Percentiles rank a stretch among this genome's conserved stretches.
These are phyloP conservation scores for Suhomyces bolitotheri DNA, from an alignment of 1,139 yeast species.

Conservation along the genomic window DNA sequence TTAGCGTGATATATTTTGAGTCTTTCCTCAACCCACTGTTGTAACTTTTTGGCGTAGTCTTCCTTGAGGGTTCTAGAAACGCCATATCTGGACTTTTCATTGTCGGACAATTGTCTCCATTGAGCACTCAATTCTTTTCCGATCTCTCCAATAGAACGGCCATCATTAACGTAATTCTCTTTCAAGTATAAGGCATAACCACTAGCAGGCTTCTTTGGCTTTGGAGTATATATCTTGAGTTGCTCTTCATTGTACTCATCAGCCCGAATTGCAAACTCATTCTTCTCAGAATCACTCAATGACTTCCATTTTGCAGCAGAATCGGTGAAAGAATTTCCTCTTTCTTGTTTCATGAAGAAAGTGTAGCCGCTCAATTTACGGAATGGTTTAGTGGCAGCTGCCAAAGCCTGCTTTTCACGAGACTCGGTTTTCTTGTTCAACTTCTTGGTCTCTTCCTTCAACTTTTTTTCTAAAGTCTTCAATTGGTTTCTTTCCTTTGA, in stretches of 20 bases:
- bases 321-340: constrained; percentile 19
- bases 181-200: constrained; percentile 36
- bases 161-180: constrained; percentile 29
- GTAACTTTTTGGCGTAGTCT: constrained; percentile 22
- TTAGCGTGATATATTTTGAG: constrained; percentile 22
- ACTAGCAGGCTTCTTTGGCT: constrained; percentile 35
- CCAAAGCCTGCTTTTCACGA: constrained; percentile 18
- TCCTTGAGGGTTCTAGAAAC: constrained; percentile 22
- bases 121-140: constrained; percentile 28
- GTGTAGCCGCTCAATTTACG: constrained; percentile 32
- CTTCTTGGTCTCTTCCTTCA: constrained; percentile 20
- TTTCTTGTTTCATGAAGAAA: constrained; percentile 28
- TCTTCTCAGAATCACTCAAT: constrained; percentile 31
- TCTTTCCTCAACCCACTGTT: constrained; percentile 33
- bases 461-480: constrained; percentile 22
- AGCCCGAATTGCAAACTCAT: constrained; percentile 25
- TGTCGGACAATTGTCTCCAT: constrained; percentile 33
- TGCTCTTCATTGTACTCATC: constrained; percentile 30
- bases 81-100: constrained; percentile 33
- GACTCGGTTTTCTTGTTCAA: constrained; percentile 16
- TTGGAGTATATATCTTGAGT: constrained; percentile 29
- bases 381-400: constrained; percentile 30
- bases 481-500: constrained; percentile 27
- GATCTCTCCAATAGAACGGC: constrained; percentile 26
- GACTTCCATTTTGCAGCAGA: constrained; percentile 25